Conservation (phyloP, 768 basidiomycete species). For the Fomitopsis serialis region DNA sequence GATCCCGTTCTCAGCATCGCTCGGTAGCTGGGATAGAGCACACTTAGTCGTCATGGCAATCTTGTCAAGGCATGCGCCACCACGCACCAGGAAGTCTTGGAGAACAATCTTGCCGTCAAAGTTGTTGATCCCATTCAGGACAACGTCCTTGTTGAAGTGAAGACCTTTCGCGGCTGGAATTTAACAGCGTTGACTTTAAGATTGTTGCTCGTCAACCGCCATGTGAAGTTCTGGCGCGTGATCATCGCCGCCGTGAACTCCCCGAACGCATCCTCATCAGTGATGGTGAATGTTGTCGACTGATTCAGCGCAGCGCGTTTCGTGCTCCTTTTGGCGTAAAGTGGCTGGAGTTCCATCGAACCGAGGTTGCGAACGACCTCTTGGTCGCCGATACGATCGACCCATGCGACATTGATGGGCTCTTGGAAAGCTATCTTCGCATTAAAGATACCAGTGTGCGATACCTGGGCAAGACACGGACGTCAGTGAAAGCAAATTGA, state of each 20-base stretch:
- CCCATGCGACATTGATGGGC: constrained; percentile 55
- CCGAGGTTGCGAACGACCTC: constrained; percentile 39
- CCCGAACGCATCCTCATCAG: constrained; percentile 52
- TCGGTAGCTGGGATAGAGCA: too few relatives aligned
- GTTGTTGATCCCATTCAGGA: constrained; percentile 57
- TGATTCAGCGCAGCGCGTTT: constrained; percentile 62
- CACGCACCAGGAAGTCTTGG: constrained; percentile 54
- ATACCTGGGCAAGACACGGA: constrained; percentile 34
- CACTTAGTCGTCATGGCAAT: too few relatives aligned
- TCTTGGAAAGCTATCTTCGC: constrained; percentile 59
- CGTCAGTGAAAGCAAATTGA: background rate
- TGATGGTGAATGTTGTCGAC: constrained; percentile 51
- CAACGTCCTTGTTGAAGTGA: constrained; percentile 55
- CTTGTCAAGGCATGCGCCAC: constrained; percentile 35
- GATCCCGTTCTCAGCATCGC: constrained; percentile 59
- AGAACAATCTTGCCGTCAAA: constrained; percentile 54
- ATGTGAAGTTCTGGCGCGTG: constrained; percentile 61
- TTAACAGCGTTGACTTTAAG: constrained; percentile 60
- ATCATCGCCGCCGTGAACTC: constrained; percentile 60
- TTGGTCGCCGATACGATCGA: constrained; percentile 39
- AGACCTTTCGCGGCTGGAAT: constrained; percentile 62
- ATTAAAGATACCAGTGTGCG: constrained; percentile 61
- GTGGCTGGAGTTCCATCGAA: constrained; percentile 39
- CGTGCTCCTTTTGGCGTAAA: constrained; percentile 36
- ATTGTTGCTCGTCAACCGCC: constrained; percentile 52